These are phyloP conservation scores for Calamus simplicifolius DNA, from an alignment of 176 grass and related monocot genomes.

Conservation along the genomic window DNA sequence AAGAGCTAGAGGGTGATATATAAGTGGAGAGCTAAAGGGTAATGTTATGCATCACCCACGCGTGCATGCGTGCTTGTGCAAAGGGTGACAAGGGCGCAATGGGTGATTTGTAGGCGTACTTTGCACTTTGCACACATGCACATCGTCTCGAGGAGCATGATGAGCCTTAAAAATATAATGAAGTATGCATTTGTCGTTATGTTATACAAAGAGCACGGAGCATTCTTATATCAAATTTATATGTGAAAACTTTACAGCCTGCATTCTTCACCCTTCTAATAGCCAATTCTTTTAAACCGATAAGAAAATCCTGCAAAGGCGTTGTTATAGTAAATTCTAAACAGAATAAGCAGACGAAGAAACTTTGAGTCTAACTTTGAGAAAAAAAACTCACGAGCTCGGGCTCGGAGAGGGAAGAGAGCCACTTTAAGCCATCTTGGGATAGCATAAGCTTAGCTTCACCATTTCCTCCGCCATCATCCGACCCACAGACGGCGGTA, in stretches of 20 bases:
- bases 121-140: too few species aligned
- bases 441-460: too few species aligned
- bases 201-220: constrained; percentile 46
- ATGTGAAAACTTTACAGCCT: constrained; percentile 22
- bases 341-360: neutral
- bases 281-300: constrained; percentile 40
- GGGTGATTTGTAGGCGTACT: too few species aligned
- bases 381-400: constrained; percentile 34
- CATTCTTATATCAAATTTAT: constrained; percentile 35
- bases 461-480: too few species aligned
- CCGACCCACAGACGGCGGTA: too few species aligned
- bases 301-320: constrained; percentile 36
- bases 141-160: too few species aligned
- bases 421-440: constrained; percentile 19
- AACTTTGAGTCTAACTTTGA: neutral
- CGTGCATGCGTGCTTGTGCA: too few species aligned
- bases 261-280: constrained; percentile 11
- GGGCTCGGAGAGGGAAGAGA: constrained; percentile 43
- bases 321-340: neutral
- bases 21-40: too few species aligned
- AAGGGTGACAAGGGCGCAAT: too few species aligned
- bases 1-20: too few species aligned
- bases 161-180: neutral
- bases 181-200: neutral
- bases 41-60: too few species aligned